A percentile compares a stretch with the other conserved stretches of the same genome.
Conservation (phyloP, 129 eudicot species). For the Saposhnikovia divaricata region DNA sequence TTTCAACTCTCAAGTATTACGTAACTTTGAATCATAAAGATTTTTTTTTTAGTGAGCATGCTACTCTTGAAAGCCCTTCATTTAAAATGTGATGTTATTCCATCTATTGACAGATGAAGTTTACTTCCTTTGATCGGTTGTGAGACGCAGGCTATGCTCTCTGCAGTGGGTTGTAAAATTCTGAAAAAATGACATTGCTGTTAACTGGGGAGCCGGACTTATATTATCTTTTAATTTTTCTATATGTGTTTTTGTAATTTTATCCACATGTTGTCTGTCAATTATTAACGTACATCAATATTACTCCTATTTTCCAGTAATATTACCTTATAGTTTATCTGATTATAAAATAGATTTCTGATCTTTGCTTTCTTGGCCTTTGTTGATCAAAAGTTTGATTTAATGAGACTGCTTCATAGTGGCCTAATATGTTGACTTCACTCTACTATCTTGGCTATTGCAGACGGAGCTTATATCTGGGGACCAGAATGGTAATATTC, state of each 20-base stretch:
- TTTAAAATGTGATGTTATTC: not conserved
- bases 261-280: not conserved
- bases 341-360: not conserved
- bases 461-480: conserved; percentile 93
- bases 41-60: not conserved
- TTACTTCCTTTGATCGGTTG: not conserved
- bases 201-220: not conserved
- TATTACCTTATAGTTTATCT: not conserved
- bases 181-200: not conserved
- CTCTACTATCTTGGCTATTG: conserved; percentile 11
- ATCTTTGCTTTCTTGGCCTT: not conserved
- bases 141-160: not conserved
- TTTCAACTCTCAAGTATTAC: no score
- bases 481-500: conserved; percentile 97
- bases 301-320: not conserved
- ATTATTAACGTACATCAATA: not conserved
- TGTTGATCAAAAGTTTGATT: not conserved
- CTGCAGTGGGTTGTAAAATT: not conserved
- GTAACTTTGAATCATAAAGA: no score
- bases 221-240: not conserved
- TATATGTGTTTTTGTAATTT: not conserved
- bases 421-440: conserved; percentile 1
- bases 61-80: not conserved
- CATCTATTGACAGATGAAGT: not conserved
- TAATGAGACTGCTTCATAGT: not conserved